Base-by-base conservation (phyloP, 1,139 yeast species). In the Hyphopichia khmerensis region DNA sequence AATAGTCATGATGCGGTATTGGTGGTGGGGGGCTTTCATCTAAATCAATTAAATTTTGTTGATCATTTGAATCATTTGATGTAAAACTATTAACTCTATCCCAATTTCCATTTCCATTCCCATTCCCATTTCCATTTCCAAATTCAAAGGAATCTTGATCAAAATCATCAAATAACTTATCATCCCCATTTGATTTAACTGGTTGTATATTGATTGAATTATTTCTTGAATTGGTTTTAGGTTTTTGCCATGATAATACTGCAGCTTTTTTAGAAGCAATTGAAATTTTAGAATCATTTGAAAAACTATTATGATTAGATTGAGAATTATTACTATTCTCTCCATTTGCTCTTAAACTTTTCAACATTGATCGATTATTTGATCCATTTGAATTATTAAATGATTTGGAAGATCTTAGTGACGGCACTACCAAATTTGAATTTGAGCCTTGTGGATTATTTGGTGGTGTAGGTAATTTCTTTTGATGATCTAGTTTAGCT, bases 111-210 rank as follows among this genome's bases (percentile, higher is more conserved):
- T 49, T 53, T 26, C 53, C 60, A 40, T n/a, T n/a, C n/a, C 52
- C 58, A 34, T 64, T 72, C 71, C 73, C 67, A 36, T 60, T 58
- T 23, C 45, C 30, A 38, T 49, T 53, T 26, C 53, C 60, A 40
- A 54, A 53, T 33, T 58, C 61, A 15, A 58, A 50, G 4, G 56
- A 52, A 39, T 67, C 70, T 42, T 75, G 76, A 52, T 77, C 82
- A 45, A 77, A 77, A 48, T 75, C 81, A 35, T 63, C 66, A 48
- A 76, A 75, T 27, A 64, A 48, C 19, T 60, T 63, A 34, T 60
- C 60, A 17, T 48, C 50, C 8, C 31, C 30, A 19, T 17, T 14
- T n/a, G 33, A 15, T 27, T 29, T 26, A 18, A 29, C 17, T 17
- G 33, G 24, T n/a, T 18, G 26, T 13, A 27, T 16, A 18, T 26